Base-by-base conservation (phyloP, 169 alveolate species). In the Neospora caninum region DNA sequence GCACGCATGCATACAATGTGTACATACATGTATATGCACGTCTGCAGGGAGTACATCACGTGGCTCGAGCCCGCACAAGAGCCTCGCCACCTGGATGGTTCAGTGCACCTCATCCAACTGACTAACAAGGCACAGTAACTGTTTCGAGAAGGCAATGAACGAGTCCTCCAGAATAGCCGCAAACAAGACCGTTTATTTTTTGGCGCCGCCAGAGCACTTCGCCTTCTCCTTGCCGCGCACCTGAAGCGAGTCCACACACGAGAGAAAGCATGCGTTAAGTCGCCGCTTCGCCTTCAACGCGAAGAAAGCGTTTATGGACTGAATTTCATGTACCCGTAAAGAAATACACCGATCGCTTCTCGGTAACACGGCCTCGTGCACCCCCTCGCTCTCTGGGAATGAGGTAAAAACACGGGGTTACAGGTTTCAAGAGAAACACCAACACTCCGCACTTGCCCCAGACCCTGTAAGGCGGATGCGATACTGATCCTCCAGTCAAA, bases 151-250 rank as follows among this genome's bases (percentile, higher is more conserved):
- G 34, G 20, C 78, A 27, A 64, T 64, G 78, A 64, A 20, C 36
- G 25, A 20, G 36, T 29, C 78, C 78, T 64, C 78, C 29, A 64
- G 9, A 29, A 4, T 64, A 0, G 36, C 36, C 78, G 31, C 34
- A 29, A 64, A 25, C 20, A 64, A 82, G 20, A 39, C 25, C 54
- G 67, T 82, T 82, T 82, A 82, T 92, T 93, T 86, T 91, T 93
- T 88, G 73, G 80, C 64, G 18, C 53, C 91, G 31, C 91, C 96
- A 4, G 82, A 29, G 36, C 88, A 45, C 94, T 94, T 94, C 69
- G 96, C 92, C 92, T 94, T 94, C 93, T 94, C 96, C 42, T 87
- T 94, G 49, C 96, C 96, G 88, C 96, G 96, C 49, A 91, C 94
- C 94, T 91, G 86, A 82, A 67, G 53, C 25, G 27, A 38, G 53